Percentiles rank a stretch among this genome's conserved stretches.
phyloP scores from a whole-genome alignment of 176 grass and related monocot genomes.

The Cenchrus purpureus region DNA sequence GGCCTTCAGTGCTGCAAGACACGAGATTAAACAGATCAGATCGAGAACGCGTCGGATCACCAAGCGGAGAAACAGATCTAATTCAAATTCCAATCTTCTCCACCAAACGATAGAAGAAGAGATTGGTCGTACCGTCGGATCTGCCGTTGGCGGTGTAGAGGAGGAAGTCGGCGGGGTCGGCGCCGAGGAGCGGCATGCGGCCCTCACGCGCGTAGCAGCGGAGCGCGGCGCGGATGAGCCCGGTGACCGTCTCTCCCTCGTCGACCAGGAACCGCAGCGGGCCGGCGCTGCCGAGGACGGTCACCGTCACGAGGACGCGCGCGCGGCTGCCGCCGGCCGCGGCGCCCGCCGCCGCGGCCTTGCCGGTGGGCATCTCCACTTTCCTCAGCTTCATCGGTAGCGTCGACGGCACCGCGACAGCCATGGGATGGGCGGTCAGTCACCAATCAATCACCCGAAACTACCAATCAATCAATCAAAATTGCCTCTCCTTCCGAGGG shows the following conservation, averaged over 20 bases:
- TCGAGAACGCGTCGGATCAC: background rate
- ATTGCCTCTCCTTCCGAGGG: background rate
- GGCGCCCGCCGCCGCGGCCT: conserved; percentile 26
- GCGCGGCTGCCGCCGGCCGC: background rate
- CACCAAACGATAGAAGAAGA: no score
- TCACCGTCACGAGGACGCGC: conserved; percentile 68
- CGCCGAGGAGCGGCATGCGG: conserved; percentile 64
- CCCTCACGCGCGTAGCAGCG: conserved; percentile 68
- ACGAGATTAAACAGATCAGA: no score
- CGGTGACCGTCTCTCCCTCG: conserved; percentile 60
- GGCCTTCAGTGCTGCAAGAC: conserved; percentile 46
- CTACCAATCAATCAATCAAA: background rate
- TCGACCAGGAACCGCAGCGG: conserved; percentile 69
- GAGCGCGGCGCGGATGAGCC: conserved; percentile 56
- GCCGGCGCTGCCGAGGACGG: conserved; percentile 78
- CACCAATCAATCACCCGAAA: conserved; percentile 4
- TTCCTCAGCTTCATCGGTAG: conserved; percentile 53
- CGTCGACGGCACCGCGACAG: conserved; percentile 19
- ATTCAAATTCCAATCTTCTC: background rate
- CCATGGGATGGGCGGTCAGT: conserved; percentile 6
- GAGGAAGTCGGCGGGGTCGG: conserved; percentile 57
- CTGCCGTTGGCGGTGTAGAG: conserved; percentile 62
- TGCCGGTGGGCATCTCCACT: background rate
- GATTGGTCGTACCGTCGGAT: conserved; percentile 56
- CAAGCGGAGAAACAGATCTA: background rate